phyloP scores from a whole-genome alignment of 805 yeast species.

The Wickerhamiella vanderwaltii region DNA sequence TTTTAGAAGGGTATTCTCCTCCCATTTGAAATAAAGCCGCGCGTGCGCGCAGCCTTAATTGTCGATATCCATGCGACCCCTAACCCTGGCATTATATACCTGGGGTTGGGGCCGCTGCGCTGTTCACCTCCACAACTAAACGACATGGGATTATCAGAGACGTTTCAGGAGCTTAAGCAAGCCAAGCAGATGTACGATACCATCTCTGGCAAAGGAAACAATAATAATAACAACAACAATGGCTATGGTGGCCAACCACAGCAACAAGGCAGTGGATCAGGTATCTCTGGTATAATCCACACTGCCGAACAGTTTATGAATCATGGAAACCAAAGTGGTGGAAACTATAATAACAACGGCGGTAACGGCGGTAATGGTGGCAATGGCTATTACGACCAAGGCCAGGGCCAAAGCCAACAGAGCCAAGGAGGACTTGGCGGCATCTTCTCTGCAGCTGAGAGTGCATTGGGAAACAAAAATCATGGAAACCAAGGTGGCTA shows the following conservation, averaged over 20 bases:
- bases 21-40: too few relatives aligned
- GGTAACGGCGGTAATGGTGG: neutral
- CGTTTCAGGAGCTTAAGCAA: constrained; percentile 10
- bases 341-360: neutral
- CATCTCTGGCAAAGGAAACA: constrained; percentile 5
- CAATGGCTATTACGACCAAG: neutral
- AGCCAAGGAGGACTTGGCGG: neutral
- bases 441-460: neutral
- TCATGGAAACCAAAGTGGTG: neutral
- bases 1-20: too few relatives aligned
- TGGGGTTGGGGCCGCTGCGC: too few relatives aligned
- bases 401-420: neutral
- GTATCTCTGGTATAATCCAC: constrained; percentile 5
- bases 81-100: neutral
- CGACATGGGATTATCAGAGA: constrained; percentile 11
- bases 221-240: constrained; percentile 16
- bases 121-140: too few relatives aligned
- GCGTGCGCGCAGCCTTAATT: too few relatives aligned
- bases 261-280: neutral
- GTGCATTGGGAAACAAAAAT: neutral
- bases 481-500: neutral
- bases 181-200: constrained; percentile 11
- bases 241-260: constrained; percentile 8
- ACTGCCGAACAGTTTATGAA: constrained; percentile 7
- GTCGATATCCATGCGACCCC: too few relatives aligned